These are phyloP conservation scores for Ogataea angusta DNA, from an alignment of 805 yeast species.

Conservation along the genomic window DNA sequence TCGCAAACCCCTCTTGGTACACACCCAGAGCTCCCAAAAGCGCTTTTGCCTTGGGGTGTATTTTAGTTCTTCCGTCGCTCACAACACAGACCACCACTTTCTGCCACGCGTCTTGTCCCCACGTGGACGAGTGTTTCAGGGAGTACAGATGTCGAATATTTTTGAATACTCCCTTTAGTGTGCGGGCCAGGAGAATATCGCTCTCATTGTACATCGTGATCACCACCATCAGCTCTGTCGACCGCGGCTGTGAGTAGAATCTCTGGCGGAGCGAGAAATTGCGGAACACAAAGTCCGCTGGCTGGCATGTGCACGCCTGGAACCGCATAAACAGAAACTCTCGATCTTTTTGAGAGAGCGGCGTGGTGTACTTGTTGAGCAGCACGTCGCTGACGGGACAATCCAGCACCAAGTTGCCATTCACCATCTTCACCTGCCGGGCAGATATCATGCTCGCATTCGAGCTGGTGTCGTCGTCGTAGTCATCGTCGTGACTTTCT, in stretches of 20 bases:
- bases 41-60: constrained; percentile 75
- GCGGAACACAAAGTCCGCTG: constrained; percentile 57
- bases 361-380: constrained; percentile 47
- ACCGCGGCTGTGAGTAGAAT: constrained; percentile 72
- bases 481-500: constrained; percentile 22
- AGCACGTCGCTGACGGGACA: constrained; percentile 81
- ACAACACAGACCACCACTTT: constrained; percentile 86
- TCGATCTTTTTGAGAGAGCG: constrained; percentile 40
- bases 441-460: constrained; percentile 22
- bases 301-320: constrained; percentile 93
- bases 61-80: constrained; percentile 86
- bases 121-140: constrained; percentile 57
- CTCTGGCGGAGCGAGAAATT: constrained; percentile 82
- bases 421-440: constrained; percentile 49
- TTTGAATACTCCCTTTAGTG: constrained; percentile 86
- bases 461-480: constrained; percentile 10
- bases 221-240: constrained; percentile 81
- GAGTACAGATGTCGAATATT: constrained; percentile 75
- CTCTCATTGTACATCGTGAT: constrained; percentile 90
- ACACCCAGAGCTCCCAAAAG: constrained; percentile 83
- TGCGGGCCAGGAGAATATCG: constrained; percentile 76
- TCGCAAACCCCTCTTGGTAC: constrained; percentile 94
- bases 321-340: constrained; percentile 88
- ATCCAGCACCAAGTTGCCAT: constrained; percentile 81
- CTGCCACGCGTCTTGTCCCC: constrained; percentile 98